Evolutionary conservation across 805 yeast species (phyloP).

Genomic region (Limtongozyma cylindracea): DNA sequence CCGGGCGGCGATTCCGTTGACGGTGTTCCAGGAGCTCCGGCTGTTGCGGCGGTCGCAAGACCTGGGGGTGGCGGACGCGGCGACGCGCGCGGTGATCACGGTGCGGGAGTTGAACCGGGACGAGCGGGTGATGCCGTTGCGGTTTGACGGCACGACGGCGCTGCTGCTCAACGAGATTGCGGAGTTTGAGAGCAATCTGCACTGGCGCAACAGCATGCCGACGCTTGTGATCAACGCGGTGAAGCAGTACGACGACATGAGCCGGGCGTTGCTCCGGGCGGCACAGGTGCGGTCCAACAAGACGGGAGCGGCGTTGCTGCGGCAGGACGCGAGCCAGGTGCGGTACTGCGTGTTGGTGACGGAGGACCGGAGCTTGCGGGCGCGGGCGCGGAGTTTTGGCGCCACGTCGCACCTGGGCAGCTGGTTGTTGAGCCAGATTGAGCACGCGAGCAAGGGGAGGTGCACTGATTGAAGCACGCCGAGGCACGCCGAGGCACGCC

Average conservation of each 20-base stretch:
- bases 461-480: too few relatives aligned
- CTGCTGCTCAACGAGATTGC: slow-evolving; percentile 43
- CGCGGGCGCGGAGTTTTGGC: slow-evolving; percentile 34
- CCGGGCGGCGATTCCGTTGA: slow-evolving; percentile 38
- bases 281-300: slow-evolving; percentile 2
- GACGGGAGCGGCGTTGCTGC: slow-evolving; percentile 5
- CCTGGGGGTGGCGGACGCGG: slow-evolving; percentile 53
- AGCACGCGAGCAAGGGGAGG: slow-evolving; percentile 14
- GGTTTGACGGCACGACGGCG: slow-evolving; percentile 49
- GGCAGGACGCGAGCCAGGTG: slow-evolving; percentile 16
- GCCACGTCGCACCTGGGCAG: slow-evolving; percentile 27
- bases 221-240: too few relatives aligned
- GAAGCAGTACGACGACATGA: slow-evolving; percentile 42
- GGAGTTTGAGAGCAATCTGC: slow-evolving; percentile 48
- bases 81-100: slow-evolving; percentile 56
- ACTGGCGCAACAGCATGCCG: slow-evolving; percentile 53
- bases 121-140: slow-evolving; percentile 25
- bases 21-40: slow-evolving; percentile 57
- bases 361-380: slow-evolving; percentile 50
- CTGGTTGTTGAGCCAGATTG: slow-evolving; percentile 32
- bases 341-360: slow-evolving; percentile 39
- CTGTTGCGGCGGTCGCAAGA: slow-evolving; percentile 48
- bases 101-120: slow-evolving; percentile 39
- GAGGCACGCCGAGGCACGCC: too few relatives aligned
- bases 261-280: slow-evolving; percentile 15